Percentiles rank a stretch among this genome's conserved stretches.
These are phyloP conservation scores for Hyaloperonospora brassicae DNA, from an alignment of 352 stramenopile genomes.

Conservation along the genomic window DNA sequence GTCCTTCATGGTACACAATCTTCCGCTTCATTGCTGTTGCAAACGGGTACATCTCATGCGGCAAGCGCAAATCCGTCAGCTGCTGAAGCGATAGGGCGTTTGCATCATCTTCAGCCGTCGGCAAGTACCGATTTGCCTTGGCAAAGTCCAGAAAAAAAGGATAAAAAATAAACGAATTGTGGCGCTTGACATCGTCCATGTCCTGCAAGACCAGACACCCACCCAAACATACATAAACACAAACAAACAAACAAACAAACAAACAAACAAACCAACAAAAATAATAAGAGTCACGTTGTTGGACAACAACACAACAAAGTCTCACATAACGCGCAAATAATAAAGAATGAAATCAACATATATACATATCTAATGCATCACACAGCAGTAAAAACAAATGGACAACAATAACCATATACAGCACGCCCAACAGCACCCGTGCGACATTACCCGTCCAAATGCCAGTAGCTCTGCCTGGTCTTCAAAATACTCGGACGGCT, in stretches of 20 bases:
- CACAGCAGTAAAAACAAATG: too few species aligned
- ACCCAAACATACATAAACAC: neutral
- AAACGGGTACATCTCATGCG: slow-evolving; percentile 79
- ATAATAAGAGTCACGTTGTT: too few species aligned
- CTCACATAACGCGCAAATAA: too few species aligned
- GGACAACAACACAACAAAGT: too few species aligned
- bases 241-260: neutral
- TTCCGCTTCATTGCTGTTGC: slow-evolving; percentile 68
- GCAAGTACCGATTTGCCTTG: slow-evolving; percentile 31
- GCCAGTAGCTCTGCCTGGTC: slow-evolving; percentile 47
- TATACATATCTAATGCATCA: too few species aligned
- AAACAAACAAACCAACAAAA: too few species aligned
- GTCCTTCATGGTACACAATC: slow-evolving; percentile 89
- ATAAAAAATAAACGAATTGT: slow-evolving; percentile 67
- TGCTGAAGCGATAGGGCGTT: slow-evolving; percentile 49
- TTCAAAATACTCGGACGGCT: slow-evolving; percentile 48
- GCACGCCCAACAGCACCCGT: neutral
- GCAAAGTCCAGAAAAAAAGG: slow-evolving; percentile 65
- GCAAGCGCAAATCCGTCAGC: slow-evolving; percentile 63
- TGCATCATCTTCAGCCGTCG: slow-evolving; percentile 27
- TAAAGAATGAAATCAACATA: too few species aligned
- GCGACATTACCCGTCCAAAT: slow-evolving; percentile 28
- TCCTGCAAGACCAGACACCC: slow-evolving; percentile 15
- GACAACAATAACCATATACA: neutral
- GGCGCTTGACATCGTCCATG: slow-evolving; percentile 41